These are phyloP conservation scores for Candida nanaspora DNA, from an alignment of 805 yeast genomes.

Conservation along the genomic window DNA sequence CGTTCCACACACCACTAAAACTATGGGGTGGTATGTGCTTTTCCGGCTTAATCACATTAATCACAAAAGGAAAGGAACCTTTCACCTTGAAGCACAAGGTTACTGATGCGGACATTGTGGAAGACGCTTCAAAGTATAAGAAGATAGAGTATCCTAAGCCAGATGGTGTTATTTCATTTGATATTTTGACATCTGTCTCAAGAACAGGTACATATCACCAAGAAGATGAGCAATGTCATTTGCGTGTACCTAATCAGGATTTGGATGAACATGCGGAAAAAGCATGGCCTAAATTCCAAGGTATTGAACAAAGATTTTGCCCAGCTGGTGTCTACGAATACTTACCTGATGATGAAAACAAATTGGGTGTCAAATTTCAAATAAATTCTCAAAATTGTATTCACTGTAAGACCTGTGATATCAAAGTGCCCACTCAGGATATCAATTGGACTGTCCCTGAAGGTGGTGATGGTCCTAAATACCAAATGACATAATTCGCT, in stretches of 20 bases:
- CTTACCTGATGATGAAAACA: conserved; percentile 47
- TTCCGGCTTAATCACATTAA: conserved; percentile 76
- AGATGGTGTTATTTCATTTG: conserved; percentile 89
- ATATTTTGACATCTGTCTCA: conserved; percentile 87
- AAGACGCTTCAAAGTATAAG: conserved; percentile 53
- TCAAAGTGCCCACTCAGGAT: conserved; percentile 91
- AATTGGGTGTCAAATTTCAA: conserved; percentile 73
- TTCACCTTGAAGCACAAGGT: conserved; percentile 71
- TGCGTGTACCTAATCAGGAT: conserved; percentile 62
- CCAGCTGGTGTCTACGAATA: conserved; percentile 99
- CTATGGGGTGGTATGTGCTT: conserved; percentile 73
- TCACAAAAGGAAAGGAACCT: conserved; percentile 75
- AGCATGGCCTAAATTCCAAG: conserved; percentile 72
- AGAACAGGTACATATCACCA: conserved; percentile 95
- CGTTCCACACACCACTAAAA: conserved; percentile 74
- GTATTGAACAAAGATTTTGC: conserved; percentile 87
- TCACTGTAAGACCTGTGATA: conserved; percentile 98
- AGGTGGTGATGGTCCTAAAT: conserved; percentile 98
- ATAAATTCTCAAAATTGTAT: conserved; percentile 96
- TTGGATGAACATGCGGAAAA: conserved; percentile 56
- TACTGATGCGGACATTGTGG: conserved; percentile 70
- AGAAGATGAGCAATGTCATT: conserved; percentile 88
- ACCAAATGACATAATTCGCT: conserved; percentile 54
- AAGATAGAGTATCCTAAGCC: conserved; percentile 93
- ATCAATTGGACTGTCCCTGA: conserved; percentile 97